Evolutionary conservation across 192 early-diverging fungal genomes (phyloP).

Genomic region (Dissophora globulifera): DNA sequence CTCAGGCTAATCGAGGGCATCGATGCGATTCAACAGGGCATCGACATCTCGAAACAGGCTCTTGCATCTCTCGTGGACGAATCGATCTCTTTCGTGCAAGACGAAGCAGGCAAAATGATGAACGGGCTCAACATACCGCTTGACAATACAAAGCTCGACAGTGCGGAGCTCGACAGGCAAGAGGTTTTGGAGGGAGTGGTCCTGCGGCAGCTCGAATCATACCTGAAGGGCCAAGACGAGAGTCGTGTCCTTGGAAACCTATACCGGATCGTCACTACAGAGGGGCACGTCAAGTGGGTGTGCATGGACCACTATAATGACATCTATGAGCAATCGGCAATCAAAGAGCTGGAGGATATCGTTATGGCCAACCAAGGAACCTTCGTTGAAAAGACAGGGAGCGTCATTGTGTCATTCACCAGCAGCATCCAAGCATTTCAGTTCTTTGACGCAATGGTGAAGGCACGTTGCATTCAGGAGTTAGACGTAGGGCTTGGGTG

Average conservation of each 20-base stretch:
- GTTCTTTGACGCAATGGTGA: too few relatives aligned
- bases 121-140: not conserved
- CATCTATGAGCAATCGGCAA: too few relatives aligned
- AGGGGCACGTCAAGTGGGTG: constrained; percentile 33
- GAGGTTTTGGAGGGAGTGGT: constrained; percentile 26
- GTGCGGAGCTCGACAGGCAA: not conserved
- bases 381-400: too few relatives aligned
- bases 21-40: not conserved
- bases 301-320: constrained; percentile 1
- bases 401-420: too few relatives aligned
- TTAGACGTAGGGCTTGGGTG: too few relatives aligned
- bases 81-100: constrained; percentile 9
- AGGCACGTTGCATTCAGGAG: too few relatives aligned
- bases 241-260: constrained; percentile 14
- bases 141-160: too few relatives aligned
- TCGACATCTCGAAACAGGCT: not conserved
- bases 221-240: not conserved
- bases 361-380: too few relatives aligned
- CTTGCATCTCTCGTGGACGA: constrained; percentile 11
- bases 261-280: constrained; percentile 12
- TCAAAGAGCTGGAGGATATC: too few relatives aligned
- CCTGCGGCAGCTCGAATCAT: constrained; percentile 2
- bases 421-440: too few relatives aligned
- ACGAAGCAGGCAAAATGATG: not conserved
- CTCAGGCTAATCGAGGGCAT: not conserved